Evolutionary conservation across 106 monocot species (phyloP).

Genomic region (Dendrobium huoshanense): DNA sequence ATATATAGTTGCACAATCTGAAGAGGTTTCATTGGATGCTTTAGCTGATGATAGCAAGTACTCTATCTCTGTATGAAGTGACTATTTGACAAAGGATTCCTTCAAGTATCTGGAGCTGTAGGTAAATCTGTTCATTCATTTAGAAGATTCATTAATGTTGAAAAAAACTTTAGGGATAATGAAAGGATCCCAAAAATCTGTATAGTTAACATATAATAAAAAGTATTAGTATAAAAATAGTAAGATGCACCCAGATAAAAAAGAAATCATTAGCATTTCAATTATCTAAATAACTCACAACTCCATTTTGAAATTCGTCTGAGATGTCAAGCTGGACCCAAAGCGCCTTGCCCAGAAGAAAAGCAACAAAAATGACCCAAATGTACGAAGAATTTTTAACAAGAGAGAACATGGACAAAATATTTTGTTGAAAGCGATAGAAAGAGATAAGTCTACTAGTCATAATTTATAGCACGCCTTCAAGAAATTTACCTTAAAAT

Average conservation of each 20-base stretch:
- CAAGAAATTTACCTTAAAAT: constrained; percentile 52
- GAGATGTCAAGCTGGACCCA: constrained; percentile 92
- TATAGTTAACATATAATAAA: background rate
- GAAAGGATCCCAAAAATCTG: constrained; percentile 82
- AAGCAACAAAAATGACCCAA: constrained; percentile 66
- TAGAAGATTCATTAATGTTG: constrained; percentile 86
- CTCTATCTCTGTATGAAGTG: constrained; percentile 22
- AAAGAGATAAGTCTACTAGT: background rate
- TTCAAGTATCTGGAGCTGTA: constrained; percentile 20
- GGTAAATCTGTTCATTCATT: constrained; percentile 72
- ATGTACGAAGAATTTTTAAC: constrained; percentile 79
- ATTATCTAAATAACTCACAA: constrained; percentile 41
- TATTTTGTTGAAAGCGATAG: background rate
- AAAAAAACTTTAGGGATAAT: constrained; percentile 69
- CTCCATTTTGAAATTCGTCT: constrained; percentile 73
- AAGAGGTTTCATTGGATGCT: constrained; percentile 65
- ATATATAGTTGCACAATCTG: constrained; percentile 20
- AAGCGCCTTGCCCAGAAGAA: constrained; percentile 74
- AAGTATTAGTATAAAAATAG: background rate
- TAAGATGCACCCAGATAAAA: background rate
- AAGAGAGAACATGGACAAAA: background rate
- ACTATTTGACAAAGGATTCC: constrained; percentile 35
- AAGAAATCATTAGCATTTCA: background rate
- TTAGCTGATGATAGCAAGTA: constrained; percentile 28
- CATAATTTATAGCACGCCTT: background rate